Base-by-base conservation (phyloP, 2,329 filamentous ascomycete genomes). In the Xylaria sp. region DNA sequence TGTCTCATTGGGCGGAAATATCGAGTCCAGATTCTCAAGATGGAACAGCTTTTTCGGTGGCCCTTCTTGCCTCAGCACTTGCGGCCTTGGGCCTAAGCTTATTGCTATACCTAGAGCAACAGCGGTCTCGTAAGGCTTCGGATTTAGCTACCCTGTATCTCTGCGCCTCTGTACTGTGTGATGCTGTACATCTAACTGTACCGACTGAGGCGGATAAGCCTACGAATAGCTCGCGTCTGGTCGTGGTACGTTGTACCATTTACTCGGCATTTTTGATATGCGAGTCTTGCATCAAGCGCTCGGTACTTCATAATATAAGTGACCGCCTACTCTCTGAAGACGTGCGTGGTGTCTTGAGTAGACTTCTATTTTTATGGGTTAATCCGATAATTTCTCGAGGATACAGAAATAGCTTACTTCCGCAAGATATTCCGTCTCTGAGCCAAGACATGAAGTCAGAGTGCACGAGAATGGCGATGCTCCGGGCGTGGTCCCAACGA, bases 361-460 rank as follows among this genome's bases (percentile, higher is more conserved):
- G 71, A 48, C 67, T 70, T 0, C 72, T 80, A 25, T 79, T 80
- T 62, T 73, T 66, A 39, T 80, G 78, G 79, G 76, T 80, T 23
- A 76, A 77, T 25, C 72, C 72, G 1, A 65, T 80, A 13, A 71
- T 81, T 3, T 30, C 48, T 9, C 43, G 66, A 39, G 79, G 79
- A 1, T 79, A 80, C 56, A 69, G 56, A 1, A 73, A 71, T 6
- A 61, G 74, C 12, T 67, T 81, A 1, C 15, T 66, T 2, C 52
- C 62, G 5, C 53, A 73, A 10, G 72, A 75, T 6, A 63, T 80
- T 3, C 78, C 78, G 0, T 61, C 50, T 0, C 72, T 80, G 6
- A 73, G 76, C 43, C 45, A 55, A 3, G 60, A 69, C 1, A 55
- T 79, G n/a, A 63, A 61, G 1, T 70, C 79, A 1, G 67, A 64